Conservation (phyloP, 352 stramenopile genomes). For the Phytophthora litchii region DNA sequence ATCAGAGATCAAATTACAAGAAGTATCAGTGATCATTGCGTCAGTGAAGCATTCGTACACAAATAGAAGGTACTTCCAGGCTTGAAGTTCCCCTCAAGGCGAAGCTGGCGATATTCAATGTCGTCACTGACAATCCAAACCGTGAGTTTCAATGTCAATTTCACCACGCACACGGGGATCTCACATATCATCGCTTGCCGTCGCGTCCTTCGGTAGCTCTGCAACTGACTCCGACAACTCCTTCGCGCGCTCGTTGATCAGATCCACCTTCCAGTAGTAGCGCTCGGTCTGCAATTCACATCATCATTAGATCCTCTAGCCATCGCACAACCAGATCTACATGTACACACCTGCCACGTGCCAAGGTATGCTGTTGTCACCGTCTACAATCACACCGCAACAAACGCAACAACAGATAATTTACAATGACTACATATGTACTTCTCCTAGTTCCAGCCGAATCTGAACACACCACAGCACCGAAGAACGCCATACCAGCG, state of each 20-base stretch:
- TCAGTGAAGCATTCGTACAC: slow-evolving; percentile 45
- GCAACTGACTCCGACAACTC: slow-evolving; percentile 67
- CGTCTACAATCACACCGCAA: slow-evolving; percentile 40
- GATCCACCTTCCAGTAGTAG: slow-evolving; percentile 90
- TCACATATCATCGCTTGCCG: slow-evolving; percentile 62
- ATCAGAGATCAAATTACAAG: slow-evolving; percentile 1
- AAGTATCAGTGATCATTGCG: background rate
- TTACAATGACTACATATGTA: slow-evolving; percentile 1
- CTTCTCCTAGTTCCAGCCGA: slow-evolving; percentile 1
- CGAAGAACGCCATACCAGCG: slow-evolving; percentile 86
- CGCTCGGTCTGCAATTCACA: slow-evolving; percentile 62
- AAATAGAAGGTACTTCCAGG: slow-evolving; percentile 81
- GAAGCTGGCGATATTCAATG: slow-evolving; percentile 82
- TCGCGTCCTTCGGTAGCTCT: slow-evolving; percentile 66
- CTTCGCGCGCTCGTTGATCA: slow-evolving; percentile 86
- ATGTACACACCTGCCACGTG: slow-evolving; percentile 67
- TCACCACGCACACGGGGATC: background rate
- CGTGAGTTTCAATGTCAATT: too few species aligned
- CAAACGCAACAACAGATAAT: slow-evolving; percentile 1
- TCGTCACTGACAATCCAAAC: slow-evolving; percentile 54
- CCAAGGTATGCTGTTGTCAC: slow-evolving; percentile 79
- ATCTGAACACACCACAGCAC: slow-evolving; percentile 64
- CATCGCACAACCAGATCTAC: background rate
- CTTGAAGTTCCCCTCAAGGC: slow-evolving; percentile 70
- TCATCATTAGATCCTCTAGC: slow-evolving; percentile 1